Base-by-base conservation (phyloP, 768 basidiomycete species). In the Lactarius akahatsu region DNA sequence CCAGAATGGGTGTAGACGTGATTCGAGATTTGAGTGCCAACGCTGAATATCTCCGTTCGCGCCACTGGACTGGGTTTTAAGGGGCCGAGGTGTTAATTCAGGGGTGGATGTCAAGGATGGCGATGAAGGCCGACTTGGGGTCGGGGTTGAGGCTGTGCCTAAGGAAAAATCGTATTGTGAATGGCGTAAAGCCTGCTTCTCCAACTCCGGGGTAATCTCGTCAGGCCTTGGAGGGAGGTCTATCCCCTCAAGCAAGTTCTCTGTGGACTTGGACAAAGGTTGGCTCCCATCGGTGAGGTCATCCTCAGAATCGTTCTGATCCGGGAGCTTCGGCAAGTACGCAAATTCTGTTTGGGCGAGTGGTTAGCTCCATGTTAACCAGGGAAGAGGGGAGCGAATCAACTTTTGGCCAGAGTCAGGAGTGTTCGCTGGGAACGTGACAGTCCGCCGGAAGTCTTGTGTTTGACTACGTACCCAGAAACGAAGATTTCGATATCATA, bases 1-100 rank as follows among this genome's bases (percentile, higher is more conserved):
- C 92, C 92, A 95, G 76, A 96, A 94, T 0, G 88, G 86, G 57
- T 84, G 85, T 30, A 96, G 77, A 0, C 94, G 86, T 6, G 81
- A 75, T 73, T 94, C 90, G 5, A 96, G 81, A 71, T 95, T 96
- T 15, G 80, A 80, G 68, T 94, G 89, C 61, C 89, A 80, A 30
- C 83, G 81, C 4, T 79, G 82, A 20, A 90, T 73, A 26, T 81
- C 77, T 13, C 18, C 10, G 4, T 58, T 20, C 38, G 50, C 20
- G 59, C 13, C 3, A 16, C 5, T 3, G 38, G 18, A 40, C 16
- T 45, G 26, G 58, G 54, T 11, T 41, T 61, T 64, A n/a, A 26
- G 11, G 6, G 20, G 36, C 20, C 34, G 50, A n/a, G 20, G 18
- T 34, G 50, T 63, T 16, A 38, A 63, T 16, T 59, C 62, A 64